Evolutionary conservation across 75 land plant genomes (phyloP).

Genomic region (Chamaecyparis obtusa): DNA sequence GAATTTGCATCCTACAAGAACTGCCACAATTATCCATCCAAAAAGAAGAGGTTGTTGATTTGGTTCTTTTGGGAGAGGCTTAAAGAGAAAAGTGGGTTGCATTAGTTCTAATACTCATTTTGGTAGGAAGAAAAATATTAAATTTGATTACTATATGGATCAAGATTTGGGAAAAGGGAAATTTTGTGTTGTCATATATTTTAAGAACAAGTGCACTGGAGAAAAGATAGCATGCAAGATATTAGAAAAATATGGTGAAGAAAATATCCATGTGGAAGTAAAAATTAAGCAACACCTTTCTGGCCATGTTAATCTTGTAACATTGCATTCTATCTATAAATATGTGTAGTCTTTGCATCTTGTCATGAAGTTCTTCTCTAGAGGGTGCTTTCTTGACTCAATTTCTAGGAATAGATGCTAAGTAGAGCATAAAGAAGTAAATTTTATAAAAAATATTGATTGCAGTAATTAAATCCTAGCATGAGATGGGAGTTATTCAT

Average conservation of each 20-base stretch:
- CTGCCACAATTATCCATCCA: slow-evolving; percentile 40
- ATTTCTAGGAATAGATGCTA: slow-evolving; percentile 54
- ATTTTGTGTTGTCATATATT: slow-evolving; percentile 66
- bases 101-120: slow-evolving; percentile 37
- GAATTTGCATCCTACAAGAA: slow-evolving; percentile 12
- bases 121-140: slow-evolving; percentile 50
- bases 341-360: slow-evolving; percentile 67
- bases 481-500: slow-evolving; percentile 81
- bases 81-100: slow-evolving; percentile 63
- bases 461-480: slow-evolving; percentile 66
- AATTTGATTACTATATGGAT: slow-evolving; percentile 39
- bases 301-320: slow-evolving; percentile 81
- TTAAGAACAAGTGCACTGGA: slow-evolving; percentile 39
- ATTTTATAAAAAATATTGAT: slow-evolving; percentile 55
- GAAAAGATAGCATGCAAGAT: slow-evolving; percentile 77
- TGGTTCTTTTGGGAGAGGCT: slow-evolving; percentile 38
- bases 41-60: slow-evolving; percentile 15
- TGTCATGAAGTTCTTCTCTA: slow-evolving; percentile 86
- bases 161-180: slow-evolving; percentile 61
- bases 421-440: slow-evolving; percentile 65
- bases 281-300: slow-evolving; percentile 94
- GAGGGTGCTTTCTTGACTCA: slow-evolving; percentile 71
- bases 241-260: slow-evolving; percentile 56
- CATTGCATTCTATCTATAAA: slow-evolving; percentile 73
- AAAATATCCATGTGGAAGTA: slow-evolving; percentile 74